Evolutionary conservation across 768 basidiomycete species (phyloP), one percentile per base, ranked within the genome.

Genomic region (Tulasnella sp.): DNA sequence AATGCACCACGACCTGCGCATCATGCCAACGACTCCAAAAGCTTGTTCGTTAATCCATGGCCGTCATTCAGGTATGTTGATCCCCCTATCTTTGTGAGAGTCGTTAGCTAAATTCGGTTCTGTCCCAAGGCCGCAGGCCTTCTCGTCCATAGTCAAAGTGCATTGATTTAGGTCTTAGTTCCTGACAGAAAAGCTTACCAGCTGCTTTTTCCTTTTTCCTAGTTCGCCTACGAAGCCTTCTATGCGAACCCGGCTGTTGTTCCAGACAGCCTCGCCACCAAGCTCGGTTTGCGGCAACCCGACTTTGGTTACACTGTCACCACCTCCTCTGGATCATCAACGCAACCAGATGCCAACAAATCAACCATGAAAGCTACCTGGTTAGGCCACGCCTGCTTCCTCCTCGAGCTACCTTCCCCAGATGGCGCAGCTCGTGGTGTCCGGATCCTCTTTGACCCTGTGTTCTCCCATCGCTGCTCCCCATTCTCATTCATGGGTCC

Each of bases 371-470:
- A 86, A 77, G 82, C 86, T 7, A 89, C 88, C 0, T 88, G 87
- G 87, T 82, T 89, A 0, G 88, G 88, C 12, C 88, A 89, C 80
- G 88, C 88, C 0, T 88, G 85, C 72, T 88, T 88, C 81, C 81
- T 88, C 4, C 82, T 89, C 19, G 87, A 89, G 80, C 81, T 88
- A 58, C 88, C 87, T 1, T 81, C 79, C 5, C 78, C 83, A 1
- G 80, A 81, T 3, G 80, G 79, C 1, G 77, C 79, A 9, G 71
- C 77, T 73, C 81, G 83, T 54, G 88, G 88, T 12, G 82, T 84
- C 3, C 83, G 88, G 7, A 83, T 89, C 37, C 81, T 89, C 2
- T 88, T 87, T 77, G 88, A 89, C 76, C 87, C 81, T 0, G 81
- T 80, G 3, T 88, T 88, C 80, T 87, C 86, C 74, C 83, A 87